phyloP scores from a whole-genome alignment of 1,139 yeast species.

The Zygotorulaspora mrakii region DNA sequence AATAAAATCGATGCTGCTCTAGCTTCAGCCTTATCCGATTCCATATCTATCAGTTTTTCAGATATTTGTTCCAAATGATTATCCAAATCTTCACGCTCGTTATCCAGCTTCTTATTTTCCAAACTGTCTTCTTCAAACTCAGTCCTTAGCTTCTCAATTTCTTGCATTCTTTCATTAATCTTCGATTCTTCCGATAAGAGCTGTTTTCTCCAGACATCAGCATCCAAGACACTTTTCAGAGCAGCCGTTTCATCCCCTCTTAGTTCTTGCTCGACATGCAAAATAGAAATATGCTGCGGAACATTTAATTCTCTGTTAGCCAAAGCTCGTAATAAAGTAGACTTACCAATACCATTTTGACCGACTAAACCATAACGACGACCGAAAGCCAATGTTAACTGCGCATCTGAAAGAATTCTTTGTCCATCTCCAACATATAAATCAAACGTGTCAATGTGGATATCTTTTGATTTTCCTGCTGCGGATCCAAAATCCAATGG shows the following conservation, averaged over 20 bases:
- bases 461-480: conserved; percentile 93
- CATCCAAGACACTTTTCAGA: conserved; percentile 89
- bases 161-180: conserved; percentile 68
- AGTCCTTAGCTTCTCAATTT: conserved; percentile 62
- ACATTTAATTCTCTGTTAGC: conserved; percentile 90
- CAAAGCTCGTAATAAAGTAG: conserved; percentile 84
- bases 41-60: conserved; percentile 85
- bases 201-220: conserved; percentile 98
- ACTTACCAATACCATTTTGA: conserved; percentile 99
- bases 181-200: conserved; percentile 70
- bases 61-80: conserved; percentile 70
- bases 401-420: conserved; percentile 85
- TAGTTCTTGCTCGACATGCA: conserved; percentile 96
- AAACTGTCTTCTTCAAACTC: conserved; percentile 81
- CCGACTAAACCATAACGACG: conserved; percentile 97
- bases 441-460: conserved; percentile 88
- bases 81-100: conserved; percentile 84
- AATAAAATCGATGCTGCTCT: conserved; percentile 92
- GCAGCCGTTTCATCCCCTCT: conserved; percentile 90
- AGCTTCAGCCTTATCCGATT: conserved; percentile 95
- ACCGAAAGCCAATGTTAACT: conserved; percentile 83
- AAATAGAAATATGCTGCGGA: conserved; percentile 90
- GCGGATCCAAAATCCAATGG: conserved; percentile 89
- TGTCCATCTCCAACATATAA: conserved; percentile 93
- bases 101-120: conserved; percentile 76